These are phyloP conservation scores for Colletotrichum tabaci DNA, from an alignment of 2,329 filamentous ascomycete species.

Conservation along the genomic window DNA sequence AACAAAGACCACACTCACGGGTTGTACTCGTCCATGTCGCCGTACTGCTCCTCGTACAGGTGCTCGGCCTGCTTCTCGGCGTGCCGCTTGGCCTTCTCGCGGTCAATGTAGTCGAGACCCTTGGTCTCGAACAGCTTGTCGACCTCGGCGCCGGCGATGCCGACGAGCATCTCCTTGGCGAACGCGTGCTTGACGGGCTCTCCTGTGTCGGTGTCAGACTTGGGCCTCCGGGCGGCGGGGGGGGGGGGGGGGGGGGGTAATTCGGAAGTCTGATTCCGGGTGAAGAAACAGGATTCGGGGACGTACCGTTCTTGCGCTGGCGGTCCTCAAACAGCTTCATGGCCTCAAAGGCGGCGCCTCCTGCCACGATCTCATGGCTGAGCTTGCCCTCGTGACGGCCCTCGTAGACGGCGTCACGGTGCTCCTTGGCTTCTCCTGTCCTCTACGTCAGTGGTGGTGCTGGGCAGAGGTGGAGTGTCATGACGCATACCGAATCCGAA, in stretches of 20 bases:
- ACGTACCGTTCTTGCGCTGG: conserved; percentile 77
- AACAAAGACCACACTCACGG: conserved; percentile 60
- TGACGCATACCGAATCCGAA: conserved; percentile 42
- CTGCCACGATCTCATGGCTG: conserved; percentile 80
- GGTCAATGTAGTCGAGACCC: conserved; percentile 73
- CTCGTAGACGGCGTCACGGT: conserved; percentile 45
- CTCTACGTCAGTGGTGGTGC: background rate
- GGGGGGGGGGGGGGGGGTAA: too few relatives aligned
- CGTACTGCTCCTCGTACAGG: conserved; percentile 76
- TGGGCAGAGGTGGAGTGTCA: fast-evolving
- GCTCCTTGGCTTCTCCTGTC: conserved; percentile 41
- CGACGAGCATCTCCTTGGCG: conserved; percentile 83
- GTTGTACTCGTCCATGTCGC: conserved; percentile 66
- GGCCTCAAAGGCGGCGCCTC: conserved; percentile 83
- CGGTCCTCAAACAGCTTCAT: conserved; percentile 86
- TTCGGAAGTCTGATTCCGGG: background rate
- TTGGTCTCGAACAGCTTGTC: conserved; percentile 83
- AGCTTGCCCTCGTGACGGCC: conserved; percentile 51
- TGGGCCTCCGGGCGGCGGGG: too few relatives aligned
- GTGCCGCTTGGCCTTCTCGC: conserved; percentile 70
- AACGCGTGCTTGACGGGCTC: conserved; percentile 80
- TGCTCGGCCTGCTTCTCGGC: conserved; percentile 71
- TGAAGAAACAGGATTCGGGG: background rate
- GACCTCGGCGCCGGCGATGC: conserved; percentile 80
- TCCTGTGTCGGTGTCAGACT: conserved; percentile 58